Evolutionary conservation across 768 basidiomycete species (phyloP), one percentile per base, ranked within the genome.

Genomic region (Cystofilobasidium ferigula): DNA sequence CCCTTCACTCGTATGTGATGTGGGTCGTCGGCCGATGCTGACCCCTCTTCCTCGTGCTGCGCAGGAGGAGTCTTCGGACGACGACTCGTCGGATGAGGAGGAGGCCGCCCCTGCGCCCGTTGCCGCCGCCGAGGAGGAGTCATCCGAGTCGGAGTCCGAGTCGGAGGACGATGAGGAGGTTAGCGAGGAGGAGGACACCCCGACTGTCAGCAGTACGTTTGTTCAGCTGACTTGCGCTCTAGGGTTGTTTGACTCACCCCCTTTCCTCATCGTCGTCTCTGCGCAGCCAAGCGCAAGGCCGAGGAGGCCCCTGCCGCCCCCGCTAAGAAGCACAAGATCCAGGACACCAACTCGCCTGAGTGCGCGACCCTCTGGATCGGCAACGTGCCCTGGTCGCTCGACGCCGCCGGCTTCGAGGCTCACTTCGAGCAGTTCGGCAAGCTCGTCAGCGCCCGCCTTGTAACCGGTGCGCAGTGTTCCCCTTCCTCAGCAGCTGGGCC

Each of bases 381-480:
- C 26, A 54, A 54, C 30, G 51, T 54, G 28, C 51, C 51, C 28
- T 54, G 51, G 51, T 54, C 51, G 51, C 10, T 54, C 3, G 51
- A 54, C 30, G 51, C 51, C 51, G 51, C 51, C 20, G 51, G 28
- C 28, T 54, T 54, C 20, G 51, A 54, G 51, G 20, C 26, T 16
- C 51, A 54, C 30, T 54, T 54, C 20, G 4, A 13, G 2, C 51
- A 54, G 20, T 54, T 24, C 30, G 51, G 51, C 26, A 54, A 32
- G 51, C 51, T 54, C 51, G 30, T 54, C 98, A 70, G 94, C 92
- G 62, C 82, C 83, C 66, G 82, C 97, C 56, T 93, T 90, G 16
- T 99, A 2, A 54, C 51, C 13, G 93, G 93, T 88, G 88, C 75
- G 87, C 98, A 69, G 94, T 89, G 74, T 93, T 95, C 76, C 88